Percentiles rank a stretch among this genome's conserved stretches.
phyloP scores from a whole-genome alignment of 768 basidiomycete genomes.

The Mycena chlorophos region DNA sequence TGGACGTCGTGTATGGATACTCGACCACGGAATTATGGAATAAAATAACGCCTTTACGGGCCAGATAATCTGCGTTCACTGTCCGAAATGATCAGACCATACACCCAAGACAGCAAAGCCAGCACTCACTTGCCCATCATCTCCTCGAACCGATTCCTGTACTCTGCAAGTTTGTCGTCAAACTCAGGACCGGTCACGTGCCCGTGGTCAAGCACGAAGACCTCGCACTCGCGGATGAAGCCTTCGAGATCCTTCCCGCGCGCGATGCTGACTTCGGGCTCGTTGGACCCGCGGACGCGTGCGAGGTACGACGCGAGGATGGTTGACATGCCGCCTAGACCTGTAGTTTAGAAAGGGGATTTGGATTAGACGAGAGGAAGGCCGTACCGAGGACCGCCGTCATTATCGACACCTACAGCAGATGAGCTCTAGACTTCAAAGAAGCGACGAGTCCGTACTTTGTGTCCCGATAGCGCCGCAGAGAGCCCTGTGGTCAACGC shows the following conservation, averaged over 20 bases:
- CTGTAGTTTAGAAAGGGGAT: neutral
- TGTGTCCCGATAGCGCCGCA: neutral
- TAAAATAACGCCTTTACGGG: too few species aligned
- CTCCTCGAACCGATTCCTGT: slow-evolving; percentile 47
- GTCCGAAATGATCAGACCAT: too few species aligned
- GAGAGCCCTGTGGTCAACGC: slow-evolving; percentile 1
- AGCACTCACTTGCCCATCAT: slow-evolving; percentile 40
- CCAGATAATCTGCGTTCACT: too few species aligned
- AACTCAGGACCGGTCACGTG: slow-evolving; percentile 37
- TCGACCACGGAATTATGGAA: too few species aligned
- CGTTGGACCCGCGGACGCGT: slow-evolving; percentile 64
- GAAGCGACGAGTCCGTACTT: neutral
- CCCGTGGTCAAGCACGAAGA: slow-evolving; percentile 60
- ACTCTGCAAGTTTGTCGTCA: slow-evolving; percentile 36
- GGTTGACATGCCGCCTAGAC: slow-evolving; percentile 62
- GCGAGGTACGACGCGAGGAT: slow-evolving; percentile 73
- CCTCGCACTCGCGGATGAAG: slow-evolving; percentile 61
- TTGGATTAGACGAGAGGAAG: neutral
- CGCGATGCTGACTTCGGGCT: slow-evolving; percentile 62
- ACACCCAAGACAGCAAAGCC: neutral
- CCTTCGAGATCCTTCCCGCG: slow-evolving; percentile 63
- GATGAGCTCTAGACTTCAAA: too few species aligned
- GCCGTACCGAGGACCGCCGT: slow-evolving; percentile 41
- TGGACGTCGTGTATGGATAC: too few species aligned
- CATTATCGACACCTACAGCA: slow-evolving; percentile 40